phyloP scores from a whole-genome alignment of 352 stramenopile genomes.

The Sclerospora graminicola region DNA sequence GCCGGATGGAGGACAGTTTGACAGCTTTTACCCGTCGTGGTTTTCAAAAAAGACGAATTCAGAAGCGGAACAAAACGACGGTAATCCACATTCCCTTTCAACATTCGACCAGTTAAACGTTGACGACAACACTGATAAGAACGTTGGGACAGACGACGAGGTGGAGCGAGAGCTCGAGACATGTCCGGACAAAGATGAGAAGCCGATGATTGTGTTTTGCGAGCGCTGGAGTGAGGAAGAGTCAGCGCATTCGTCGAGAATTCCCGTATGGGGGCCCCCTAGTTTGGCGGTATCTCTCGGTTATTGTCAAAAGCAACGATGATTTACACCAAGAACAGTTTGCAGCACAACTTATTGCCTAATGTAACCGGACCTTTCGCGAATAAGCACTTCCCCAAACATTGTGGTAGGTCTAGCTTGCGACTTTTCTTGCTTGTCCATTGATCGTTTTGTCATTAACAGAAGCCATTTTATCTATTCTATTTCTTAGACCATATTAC shows the following conservation, averaged over 20 bases:
- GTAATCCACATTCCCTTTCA: no score
- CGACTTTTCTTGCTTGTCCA: background rate
- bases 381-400: conserved; percentile 89
- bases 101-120: no score
- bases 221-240: conserved; percentile 75
- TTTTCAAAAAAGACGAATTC: no score
- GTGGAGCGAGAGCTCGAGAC: conserved; percentile 6
- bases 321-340: conserved; percentile 97
- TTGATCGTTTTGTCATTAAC: conserved; percentile 10
- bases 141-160: conserved; percentile 4
- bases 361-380: conserved; percentile 93
- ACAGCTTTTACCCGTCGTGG: no score
- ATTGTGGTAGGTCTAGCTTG: conserved; percentile 41
- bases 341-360: conserved; percentile 93
- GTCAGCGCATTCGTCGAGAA: conserved; percentile 44
- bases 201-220: conserved; percentile 73
- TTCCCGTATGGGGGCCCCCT: conserved; percentile 43
- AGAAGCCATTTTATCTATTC: conserved; percentile 2
- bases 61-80: no score
- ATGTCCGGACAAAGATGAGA: conserved; percentile 38
- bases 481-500: conserved; percentile 83
- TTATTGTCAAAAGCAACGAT: conserved; percentile 98
- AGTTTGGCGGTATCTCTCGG: conserved; percentile 63
- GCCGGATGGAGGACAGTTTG: no score
- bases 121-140: no score